Conservation (phyloP, 805 yeast genomes). For the Candida tibetensis region DNA sequence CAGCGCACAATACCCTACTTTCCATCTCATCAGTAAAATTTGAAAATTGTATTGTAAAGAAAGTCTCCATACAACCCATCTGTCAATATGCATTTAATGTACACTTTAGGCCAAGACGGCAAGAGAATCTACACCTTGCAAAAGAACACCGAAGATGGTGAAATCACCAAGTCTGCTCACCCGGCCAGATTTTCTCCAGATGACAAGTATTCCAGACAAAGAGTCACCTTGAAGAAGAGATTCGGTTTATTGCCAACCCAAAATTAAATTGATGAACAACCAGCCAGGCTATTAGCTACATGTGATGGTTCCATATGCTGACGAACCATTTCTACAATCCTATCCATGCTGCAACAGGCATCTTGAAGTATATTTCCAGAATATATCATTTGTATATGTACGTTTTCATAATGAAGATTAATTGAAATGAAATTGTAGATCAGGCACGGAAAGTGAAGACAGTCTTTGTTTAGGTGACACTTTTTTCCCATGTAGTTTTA, state of each 20-base stretch:
- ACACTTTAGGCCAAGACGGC: conserved; percentile 91
- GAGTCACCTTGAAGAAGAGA: conserved; percentile 97
- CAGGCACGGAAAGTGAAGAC: no score
- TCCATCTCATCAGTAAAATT: conserved; percentile 7
- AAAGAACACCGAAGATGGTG: conserved; percentile 79
- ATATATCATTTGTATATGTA: background rate
- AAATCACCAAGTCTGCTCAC: conserved; percentile 97
- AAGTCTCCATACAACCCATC: no score
- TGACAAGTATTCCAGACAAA: conserved; percentile 98
- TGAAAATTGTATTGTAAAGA: no score
- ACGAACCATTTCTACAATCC: no score
- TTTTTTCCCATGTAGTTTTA: no score
- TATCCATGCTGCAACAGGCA: no score
- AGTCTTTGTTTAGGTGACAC: no score
- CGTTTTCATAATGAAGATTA: background rate
- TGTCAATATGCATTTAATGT: conserved; percentile 92
- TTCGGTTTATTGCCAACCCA: conserved; percentile 85
- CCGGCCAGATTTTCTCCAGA: conserved; percentile 99
- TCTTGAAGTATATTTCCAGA: background rate
- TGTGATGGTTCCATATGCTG: no score
- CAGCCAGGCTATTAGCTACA: background rate
- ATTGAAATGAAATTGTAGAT: background rate
- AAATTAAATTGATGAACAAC: conserved; percentile 28
- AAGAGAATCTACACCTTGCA: conserved; percentile 92
- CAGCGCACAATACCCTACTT: background rate